Evolutionary conservation across 768 basidiomycete species (phyloP), one percentile per base, ranked within the genome.

Genomic region (Russula sp.): DNA sequence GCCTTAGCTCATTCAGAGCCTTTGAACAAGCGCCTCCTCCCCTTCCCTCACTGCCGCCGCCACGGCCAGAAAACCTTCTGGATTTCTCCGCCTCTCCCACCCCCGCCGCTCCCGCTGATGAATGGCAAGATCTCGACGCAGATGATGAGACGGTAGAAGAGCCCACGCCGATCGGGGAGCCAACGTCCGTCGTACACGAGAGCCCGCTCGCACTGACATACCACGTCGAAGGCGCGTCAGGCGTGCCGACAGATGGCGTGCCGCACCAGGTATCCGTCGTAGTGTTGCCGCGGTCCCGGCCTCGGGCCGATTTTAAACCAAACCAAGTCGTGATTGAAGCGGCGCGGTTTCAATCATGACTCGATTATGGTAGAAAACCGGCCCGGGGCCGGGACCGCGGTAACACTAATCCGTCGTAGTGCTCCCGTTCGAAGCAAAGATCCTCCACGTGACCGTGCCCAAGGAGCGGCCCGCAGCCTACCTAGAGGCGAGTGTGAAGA

Each of bases 201-300:
- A 83, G 80, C 0, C 80, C 84, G 1, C 73, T 84, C 27, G 78
- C 82, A 0, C 73, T 81, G 14, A 77, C 80, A 1, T 86, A 80
- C 62, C 70, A 77, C 22, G 82, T 86, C 22, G 77, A 78, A 31
- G 82, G 81, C 1, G 68, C 72, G 10, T 78, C 79, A 0, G 79
- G 75, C n/a, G 78, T 86, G 55, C 82, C 84, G 0, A 81, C 78
- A 56, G 84, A 85, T 68, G 82, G 80, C 0, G 71, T 77, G 5
- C 74, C 79, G 27, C 84, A 86, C 68, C 80, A 82, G 56, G 83
- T 85, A 5, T 75, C 79, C 16, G 74, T 85, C 45, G 80, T 82
- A 27, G 22, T 27, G 22, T n/a, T n/a, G n/a, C n/a, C n/a, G n/a
- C n/a, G n/a, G n/a, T n/a, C n/a, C n/a, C n/a, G n/a, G n/a, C n/a